A percentile compares a stretch with the other conserved stretches of the same genome.
These are phyloP conservation scores for Aurinia saxatilis DNA, from an alignment of 345 rosid genomes.

Conservation along the genomic window DNA sequence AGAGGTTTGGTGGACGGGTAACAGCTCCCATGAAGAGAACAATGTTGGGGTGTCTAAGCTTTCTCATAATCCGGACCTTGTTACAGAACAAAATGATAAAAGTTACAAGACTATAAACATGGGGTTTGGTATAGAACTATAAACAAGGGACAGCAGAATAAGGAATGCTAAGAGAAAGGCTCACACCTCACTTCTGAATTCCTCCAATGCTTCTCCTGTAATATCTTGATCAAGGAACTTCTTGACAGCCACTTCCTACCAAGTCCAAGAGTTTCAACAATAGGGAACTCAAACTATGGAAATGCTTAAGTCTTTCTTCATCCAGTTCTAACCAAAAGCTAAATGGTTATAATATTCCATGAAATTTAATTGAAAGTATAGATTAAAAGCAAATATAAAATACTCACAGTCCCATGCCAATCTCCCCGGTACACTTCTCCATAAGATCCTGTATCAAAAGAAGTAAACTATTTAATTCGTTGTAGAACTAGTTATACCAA, in stretches of 20 bases:
- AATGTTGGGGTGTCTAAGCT: conserved; percentile 86
- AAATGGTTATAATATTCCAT: not conserved
- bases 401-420: conserved; percentile 98
- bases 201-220: conserved; percentile 73
- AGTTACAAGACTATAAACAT: not conserved
- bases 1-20: conserved; percentile 88
- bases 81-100: not conserved
- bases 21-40: conserved; percentile 99
- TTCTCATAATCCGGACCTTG: conserved; percentile 79
- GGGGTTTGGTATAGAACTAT: not conserved
- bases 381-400: conserved; percentile 1
- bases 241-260: conserved; percentile 93
- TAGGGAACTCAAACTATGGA: conserved; percentile 9
- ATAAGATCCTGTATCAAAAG: conserved; percentile 72
- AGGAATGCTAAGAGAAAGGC: conserved; percentile 2
- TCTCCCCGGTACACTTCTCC: conserved; percentile 98
- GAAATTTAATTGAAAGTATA: not conserved
- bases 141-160: not conserved
- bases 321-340: conserved; percentile 1
- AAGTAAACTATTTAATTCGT: conserved; percentile 11
- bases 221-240: conserved; percentile 85
- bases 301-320: conserved; percentile 5
- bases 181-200: conserved; percentile 85
- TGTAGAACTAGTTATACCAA: conserved; percentile 11
- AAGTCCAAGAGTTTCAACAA: conserved; percentile 30